Conservation (phyloP, 2,329 filamentous ascomycete species). For the Alternaria ventricosa region DNA sequence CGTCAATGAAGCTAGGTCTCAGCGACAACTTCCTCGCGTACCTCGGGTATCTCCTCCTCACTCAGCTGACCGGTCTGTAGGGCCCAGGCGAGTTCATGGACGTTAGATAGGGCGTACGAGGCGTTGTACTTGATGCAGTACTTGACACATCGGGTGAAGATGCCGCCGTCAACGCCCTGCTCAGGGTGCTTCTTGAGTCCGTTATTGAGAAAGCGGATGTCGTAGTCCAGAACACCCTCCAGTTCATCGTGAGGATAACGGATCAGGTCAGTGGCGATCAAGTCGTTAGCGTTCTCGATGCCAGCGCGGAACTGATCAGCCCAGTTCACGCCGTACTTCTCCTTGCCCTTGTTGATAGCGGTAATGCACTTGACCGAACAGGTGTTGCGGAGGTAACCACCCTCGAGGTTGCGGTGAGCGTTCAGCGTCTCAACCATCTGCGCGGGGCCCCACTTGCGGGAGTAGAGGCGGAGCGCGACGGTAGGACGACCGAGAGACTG, state of each 20-base stretch:
- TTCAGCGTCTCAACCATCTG: conserved; percentile 32
- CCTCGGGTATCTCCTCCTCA: background rate
- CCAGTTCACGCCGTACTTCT: conserved; percentile 25
- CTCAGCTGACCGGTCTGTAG: conserved; percentile 2
- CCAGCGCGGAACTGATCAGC: background rate
- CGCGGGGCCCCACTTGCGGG: conserved; percentile 30
- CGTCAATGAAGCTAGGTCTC: background rate
- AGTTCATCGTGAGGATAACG: conserved; percentile 6
- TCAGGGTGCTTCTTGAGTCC: conserved; percentile 28
- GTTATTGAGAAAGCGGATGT: conserved; percentile 18
- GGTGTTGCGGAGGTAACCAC: conserved; percentile 39
- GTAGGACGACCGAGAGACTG: conserved; percentile 30
- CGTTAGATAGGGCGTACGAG: conserved; percentile 18
- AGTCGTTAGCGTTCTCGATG: conserved; percentile 18
- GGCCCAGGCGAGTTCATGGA: conserved; percentile 17
- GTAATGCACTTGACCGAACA: conserved; percentile 38
- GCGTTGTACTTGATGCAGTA: conserved; percentile 28
- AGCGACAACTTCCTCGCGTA: background rate
- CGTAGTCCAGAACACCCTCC: conserved; percentile 12
- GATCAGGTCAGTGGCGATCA: conserved; percentile 31
- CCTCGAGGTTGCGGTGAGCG: conserved; percentile 27
- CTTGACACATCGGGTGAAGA: conserved; percentile 38
- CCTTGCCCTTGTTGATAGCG: conserved; percentile 26
- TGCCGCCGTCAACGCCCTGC: conserved; percentile 17
- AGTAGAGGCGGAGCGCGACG: conserved; percentile 35